Evolutionary conservation across 2,329 filamentous ascomycete species (phyloP).

Genomic region (Monosporascus cannonballus): DNA sequence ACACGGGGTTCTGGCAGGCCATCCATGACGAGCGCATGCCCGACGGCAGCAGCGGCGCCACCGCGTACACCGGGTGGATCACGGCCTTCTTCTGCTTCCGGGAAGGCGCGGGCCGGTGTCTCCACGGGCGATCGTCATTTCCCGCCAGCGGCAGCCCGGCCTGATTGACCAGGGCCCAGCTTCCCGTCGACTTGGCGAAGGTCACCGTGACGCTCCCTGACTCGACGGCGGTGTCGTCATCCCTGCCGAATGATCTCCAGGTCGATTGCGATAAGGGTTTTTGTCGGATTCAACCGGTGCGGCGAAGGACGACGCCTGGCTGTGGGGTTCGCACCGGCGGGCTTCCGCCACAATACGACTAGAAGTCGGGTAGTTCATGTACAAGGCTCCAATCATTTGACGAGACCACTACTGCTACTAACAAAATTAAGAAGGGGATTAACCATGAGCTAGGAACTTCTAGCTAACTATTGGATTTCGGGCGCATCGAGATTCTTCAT

Average conservation of each 20-base stretch:
- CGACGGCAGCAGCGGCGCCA: conserved; percentile 23
- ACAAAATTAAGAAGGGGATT: neutral
- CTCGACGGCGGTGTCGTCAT: conserved; percentile 20
- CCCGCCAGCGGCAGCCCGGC: conserved; percentile 5
- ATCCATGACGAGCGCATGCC: conserved; percentile 20
- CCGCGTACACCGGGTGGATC: conserved; percentile 27
- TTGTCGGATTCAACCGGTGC: conserved; percentile 9
- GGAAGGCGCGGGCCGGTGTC: conserved; percentile 17
- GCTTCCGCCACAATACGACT: conserved; percentile 23
- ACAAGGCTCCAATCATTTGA: conserved; percentile 12
- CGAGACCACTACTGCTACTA: neutral
- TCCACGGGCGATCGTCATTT: conserved; percentile 13
- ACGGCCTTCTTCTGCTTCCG: conserved; percentile 30
- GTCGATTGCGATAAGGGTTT: conserved; percentile 19
- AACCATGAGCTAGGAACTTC: too few relatives aligned
- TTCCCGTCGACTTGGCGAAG: too few relatives aligned
- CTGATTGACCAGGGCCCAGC: conserved; percentile 14
- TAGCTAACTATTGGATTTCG: too few relatives aligned
- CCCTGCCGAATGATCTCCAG: conserved; percentile 25
- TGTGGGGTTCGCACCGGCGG: conserved; percentile 3
- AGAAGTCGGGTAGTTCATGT: conserved; percentile 26
- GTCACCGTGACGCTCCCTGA: too few relatives aligned
- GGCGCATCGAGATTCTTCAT: too few relatives aligned
- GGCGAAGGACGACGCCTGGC: conserved; percentile 2
- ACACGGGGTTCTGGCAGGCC: conserved; percentile 20